Evolutionary conservation across 352 stramenopile species (phyloP).

Genomic region (Pythium catenulatum): DNA sequence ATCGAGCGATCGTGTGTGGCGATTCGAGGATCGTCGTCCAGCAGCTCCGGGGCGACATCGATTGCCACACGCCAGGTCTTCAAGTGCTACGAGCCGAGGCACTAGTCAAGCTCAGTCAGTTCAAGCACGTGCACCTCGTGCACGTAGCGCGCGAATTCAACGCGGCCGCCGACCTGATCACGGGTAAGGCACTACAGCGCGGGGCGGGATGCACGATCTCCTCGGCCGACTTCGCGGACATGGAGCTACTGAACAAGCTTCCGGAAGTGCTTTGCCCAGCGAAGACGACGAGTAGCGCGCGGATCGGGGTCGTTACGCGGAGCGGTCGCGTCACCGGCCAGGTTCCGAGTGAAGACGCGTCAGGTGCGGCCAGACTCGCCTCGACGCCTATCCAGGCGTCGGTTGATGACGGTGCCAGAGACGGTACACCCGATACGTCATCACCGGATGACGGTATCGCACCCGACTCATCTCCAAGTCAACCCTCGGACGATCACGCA

Average conservation of each 20-base stretch:
- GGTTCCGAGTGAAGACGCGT: too few species aligned
- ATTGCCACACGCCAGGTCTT: slow-evolving; percentile 32
- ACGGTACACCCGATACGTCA: too few species aligned
- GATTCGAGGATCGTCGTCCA: slow-evolving; percentile 48
- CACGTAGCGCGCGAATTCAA: slow-evolving; percentile 45
- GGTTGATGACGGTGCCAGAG: too few species aligned
- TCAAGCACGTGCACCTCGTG: neutral
- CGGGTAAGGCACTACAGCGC: slow-evolving; percentile 28
- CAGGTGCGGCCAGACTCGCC: too few species aligned
- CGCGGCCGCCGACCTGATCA: slow-evolving; percentile 31
- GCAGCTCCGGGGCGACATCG: slow-evolving; percentile 53
- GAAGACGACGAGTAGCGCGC: too few species aligned
- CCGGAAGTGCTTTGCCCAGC: neutral
- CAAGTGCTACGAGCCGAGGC: slow-evolving; percentile 18
- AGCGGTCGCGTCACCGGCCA: too few species aligned
- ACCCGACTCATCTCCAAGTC: too few species aligned
- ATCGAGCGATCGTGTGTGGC: slow-evolving; percentile 42
- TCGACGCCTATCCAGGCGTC: too few species aligned
- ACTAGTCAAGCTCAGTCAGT: neutral
- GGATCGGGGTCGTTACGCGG: too few species aligned
- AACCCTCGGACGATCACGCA: too few species aligned
- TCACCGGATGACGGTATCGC: too few species aligned
- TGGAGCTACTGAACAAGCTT: neutral
- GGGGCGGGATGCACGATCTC: neutral
- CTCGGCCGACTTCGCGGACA: neutral